Evolutionary conservation across 331 rosid genomes (phyloP).

Genomic region (Dryas integrifolia): DNA sequence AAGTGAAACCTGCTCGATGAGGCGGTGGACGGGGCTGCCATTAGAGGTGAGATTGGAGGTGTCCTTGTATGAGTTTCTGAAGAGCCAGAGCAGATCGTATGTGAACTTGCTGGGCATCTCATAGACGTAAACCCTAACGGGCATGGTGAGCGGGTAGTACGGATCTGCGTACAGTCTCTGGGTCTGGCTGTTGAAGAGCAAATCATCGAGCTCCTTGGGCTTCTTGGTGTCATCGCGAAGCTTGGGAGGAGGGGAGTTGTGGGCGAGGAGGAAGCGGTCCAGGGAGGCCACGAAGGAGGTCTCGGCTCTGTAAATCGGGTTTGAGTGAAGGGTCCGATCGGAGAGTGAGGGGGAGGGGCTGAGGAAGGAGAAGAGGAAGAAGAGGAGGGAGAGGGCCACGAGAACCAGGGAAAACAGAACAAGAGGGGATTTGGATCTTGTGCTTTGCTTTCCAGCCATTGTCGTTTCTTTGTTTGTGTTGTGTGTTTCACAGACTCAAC

Average conservation of each 20-base stretch:
- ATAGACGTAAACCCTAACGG: conserved; percentile 78
- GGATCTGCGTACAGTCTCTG: conserved; percentile 48
- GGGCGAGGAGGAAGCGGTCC: conserved; percentile 68
- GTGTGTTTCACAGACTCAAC: too few species aligned
- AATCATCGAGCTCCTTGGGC: conserved; percentile 41
- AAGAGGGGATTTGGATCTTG: conserved; percentile 60
- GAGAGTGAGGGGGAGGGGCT: neutral
- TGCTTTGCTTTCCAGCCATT: conserved; percentile 28
- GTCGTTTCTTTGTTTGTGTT: too few species aligned
- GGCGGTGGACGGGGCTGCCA: conserved; percentile 96
- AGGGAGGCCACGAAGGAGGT: conserved; percentile 74
- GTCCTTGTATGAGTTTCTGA: conserved; percentile 49
- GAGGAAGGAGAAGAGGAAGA: conserved; percentile 45
- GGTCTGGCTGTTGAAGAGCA: conserved; percentile 29
- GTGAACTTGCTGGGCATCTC: conserved; percentile 84
- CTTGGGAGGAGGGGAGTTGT: conserved; percentile 18
- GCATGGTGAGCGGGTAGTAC: conserved; percentile 41
- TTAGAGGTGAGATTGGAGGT: conserved; percentile 89
- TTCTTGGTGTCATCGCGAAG: conserved; percentile 20
- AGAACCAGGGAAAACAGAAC: conserved; percentile 32
- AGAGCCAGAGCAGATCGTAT: conserved; percentile 69
- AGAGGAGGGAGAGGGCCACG: conserved; percentile 39
- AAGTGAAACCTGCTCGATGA: conserved; percentile 65
- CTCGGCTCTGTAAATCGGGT: conserved; percentile 32
- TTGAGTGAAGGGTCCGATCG: conserved; percentile 19